These are phyloP conservation scores for Lichtheimia ornata DNA, from an alignment of 371 early-diverging fungal species.

Conservation along the genomic window DNA sequence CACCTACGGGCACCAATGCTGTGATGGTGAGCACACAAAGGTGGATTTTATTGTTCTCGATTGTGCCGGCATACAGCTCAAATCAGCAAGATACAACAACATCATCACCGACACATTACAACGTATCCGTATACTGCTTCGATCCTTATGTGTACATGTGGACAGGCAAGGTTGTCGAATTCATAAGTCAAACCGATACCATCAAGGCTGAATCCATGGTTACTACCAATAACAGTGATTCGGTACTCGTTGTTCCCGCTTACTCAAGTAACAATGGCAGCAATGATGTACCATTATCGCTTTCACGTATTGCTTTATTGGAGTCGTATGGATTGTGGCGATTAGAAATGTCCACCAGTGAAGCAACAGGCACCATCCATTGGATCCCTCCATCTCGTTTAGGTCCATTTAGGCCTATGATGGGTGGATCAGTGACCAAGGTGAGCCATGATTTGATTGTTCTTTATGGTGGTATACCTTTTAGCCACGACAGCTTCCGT, in stretches of 20 bases:
- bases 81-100: background rate
- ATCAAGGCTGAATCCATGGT: slow-evolving; percentile 1
- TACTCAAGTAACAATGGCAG: background rate
- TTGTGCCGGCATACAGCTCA: background rate
- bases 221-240: background rate
- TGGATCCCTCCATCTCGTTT: slow-evolving; percentile 4
- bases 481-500: slow-evolving; percentile 13
- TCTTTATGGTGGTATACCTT: slow-evolving; percentile 17
- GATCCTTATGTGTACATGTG: slow-evolving; percentile 13
- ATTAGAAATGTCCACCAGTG: slow-evolving; percentile 6
- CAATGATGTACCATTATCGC: background rate
- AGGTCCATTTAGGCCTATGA: slow-evolving; percentile 8
- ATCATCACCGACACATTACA: background rate
- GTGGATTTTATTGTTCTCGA: slow-evolving; percentile 15
- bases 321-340: slow-evolving; percentile 2
- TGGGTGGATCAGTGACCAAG: slow-evolving; percentile 12
- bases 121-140: slow-evolving; percentile 16
- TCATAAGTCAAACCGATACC: slow-evolving; percentile 5
- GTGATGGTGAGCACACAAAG: slow-evolving; percentile 12
- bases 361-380: background rate
- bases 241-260: slow-evolving; percentile 7
- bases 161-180: slow-evolving; percentile 9
- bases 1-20: slow-evolving; percentile 1
- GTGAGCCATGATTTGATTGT: slow-evolving; percentile 11
- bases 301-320: background rate